Evolutionary conservation across 495 filamentous ascomycete genomes (phyloP), one percentile per base, ranked within the genome.

Genomic region (Xylaria cubensis): DNA sequence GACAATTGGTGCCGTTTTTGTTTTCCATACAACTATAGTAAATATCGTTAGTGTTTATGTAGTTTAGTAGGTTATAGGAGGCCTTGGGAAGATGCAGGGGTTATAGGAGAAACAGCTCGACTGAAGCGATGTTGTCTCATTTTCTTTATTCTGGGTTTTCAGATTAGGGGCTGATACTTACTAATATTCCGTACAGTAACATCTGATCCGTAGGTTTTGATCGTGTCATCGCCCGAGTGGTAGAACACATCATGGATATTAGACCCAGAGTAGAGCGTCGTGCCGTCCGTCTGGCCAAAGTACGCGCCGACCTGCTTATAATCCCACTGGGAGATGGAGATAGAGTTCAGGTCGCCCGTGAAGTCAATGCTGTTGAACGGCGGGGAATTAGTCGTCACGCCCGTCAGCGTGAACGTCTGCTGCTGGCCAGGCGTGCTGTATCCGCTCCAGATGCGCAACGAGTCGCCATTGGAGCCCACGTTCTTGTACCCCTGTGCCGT

Each of bases 1-100:
- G 29, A 80, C 55, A 15, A 73, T 75, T 3, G 78, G 72, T 1
- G 51, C 51, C 3, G 51, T 55, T 17, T 55, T 55, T 0, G 51
- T 55, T 24, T 55, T 55, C 51, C 51, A 55, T 1, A 55, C 51
- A 1, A 55, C 51, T 55, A 15, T 29, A 55, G 12, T 29, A 15
- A 5, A 55, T 12, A 29, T 29, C 24, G 24, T 55, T 55, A 55
- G 51, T 55, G 3, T 17, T 26, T 24, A 12, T 24, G 3, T 2
- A 10, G 12, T 2, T 55, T 4, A 55, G 24, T 6, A 17, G 8
- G 21, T 13, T 29, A 29, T 29, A 13, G 24, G 9, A 7, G n/a
- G 48, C 19, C 7, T 24, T 21, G n/a, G 6, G n/a, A 51, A 51
- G 9, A 51, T 51, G 48, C 3, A 51, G 19, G n/a, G 48, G 17